Conservation (phyloP, 257 asterid species). For the Nicotiana tabacum region DNA sequence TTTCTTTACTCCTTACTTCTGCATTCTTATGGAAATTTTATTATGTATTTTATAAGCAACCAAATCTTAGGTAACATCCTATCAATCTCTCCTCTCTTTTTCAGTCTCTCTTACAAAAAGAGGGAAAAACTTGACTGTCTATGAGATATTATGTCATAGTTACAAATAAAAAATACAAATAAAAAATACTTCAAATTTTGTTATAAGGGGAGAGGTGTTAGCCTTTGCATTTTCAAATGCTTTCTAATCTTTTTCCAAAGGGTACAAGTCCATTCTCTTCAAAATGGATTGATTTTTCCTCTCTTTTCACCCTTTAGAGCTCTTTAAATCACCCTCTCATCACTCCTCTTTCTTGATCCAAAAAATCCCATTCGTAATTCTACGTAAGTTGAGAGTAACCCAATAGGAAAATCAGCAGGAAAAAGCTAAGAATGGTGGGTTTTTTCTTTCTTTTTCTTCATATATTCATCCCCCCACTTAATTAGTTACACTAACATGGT, state of each 20-base stretch:
- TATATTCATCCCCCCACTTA: not conserved
- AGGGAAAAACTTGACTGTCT: not conserved
- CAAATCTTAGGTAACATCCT: not conserved
- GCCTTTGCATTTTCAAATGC: not conserved
- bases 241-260: slow-evolving; percentile 15
- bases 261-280: slow-evolving; percentile 17
- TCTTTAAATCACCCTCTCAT: slow-evolving; percentile 14
- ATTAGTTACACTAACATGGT: not conserved
- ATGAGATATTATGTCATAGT: not conserved
- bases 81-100: not conserved
- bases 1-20: not conserved
- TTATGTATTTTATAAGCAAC: not conserved
- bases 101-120: not conserved
- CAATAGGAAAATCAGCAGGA: not conserved
- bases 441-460: not conserved
- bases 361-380: too few relatives aligned
- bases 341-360: not conserved
- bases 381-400: not conserved
- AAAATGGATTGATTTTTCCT: slow-evolving; percentile 15
- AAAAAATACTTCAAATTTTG: not conserved
- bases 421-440: slow-evolving; percentile 24
- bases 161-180: not conserved
- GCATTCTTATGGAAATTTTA: not conserved
- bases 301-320: not conserved
- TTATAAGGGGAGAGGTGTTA: slow-evolving; percentile 10